phyloP scores from a whole-genome alignment of 2,329 filamentous ascomycete species.

The Fusarium agapanthi region DNA sequence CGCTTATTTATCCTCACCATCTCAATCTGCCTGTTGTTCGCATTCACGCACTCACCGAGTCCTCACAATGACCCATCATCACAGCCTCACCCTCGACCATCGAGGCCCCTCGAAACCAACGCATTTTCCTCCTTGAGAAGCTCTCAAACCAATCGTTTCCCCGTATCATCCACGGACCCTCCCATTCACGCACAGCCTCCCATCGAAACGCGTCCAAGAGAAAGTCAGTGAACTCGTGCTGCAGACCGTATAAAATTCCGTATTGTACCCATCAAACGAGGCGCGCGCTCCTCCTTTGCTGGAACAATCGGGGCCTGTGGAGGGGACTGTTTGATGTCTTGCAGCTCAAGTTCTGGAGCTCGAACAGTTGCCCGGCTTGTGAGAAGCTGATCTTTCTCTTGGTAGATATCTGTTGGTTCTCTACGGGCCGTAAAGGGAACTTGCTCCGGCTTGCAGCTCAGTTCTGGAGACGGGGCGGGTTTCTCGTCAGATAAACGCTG shows the following conservation, averaged over 20 bases:
- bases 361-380: not conserved
- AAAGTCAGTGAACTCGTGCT: not conserved
- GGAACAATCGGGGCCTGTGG: not conserved
- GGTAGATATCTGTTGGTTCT: not conserved
- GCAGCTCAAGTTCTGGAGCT: not conserved
- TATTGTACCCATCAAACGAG: not conserved
- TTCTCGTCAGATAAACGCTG: not conserved
- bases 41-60: not conserved
- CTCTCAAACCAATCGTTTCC: too few species aligned
- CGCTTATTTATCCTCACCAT: not conserved
- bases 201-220: not conserved
- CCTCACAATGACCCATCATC: not conserved
- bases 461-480: constrained; percentile 1
- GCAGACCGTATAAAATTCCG: not conserved
- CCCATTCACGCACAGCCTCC: not conserved
- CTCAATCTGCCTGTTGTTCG: not conserved
- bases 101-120: not conserved
- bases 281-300: not conserved
- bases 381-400: not conserved
- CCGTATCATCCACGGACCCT: not conserved
- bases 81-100: not conserved
- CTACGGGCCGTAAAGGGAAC: not conserved
- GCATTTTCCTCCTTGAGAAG: not conserved
- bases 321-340: not conserved
- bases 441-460: constrained; percentile 5